A percentile compares a stretch with the other conserved stretches of the same genome.
Conservation (phyloP, 164 flowering plant genomes). For the Cinnamomum chago region DNA sequence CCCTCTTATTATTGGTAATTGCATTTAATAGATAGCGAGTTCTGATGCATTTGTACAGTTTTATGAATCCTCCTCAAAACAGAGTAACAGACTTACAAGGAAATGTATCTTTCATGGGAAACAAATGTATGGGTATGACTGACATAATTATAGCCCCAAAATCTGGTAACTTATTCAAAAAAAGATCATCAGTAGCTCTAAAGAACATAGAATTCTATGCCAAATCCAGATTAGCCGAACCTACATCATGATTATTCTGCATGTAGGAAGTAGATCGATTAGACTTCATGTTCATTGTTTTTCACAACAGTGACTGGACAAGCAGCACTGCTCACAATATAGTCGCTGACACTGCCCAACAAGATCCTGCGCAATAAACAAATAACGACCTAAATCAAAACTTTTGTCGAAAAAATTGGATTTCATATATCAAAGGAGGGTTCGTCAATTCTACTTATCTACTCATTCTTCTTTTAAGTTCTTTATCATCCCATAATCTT, state of each 20-base stretch:
- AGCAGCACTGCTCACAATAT: conserved; percentile 67
- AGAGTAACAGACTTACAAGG: too few species aligned
- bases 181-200: neutral
- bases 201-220: neutral
- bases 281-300: conserved; percentile 20
- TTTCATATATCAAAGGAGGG: neutral
- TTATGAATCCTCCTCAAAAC: too few species aligned
- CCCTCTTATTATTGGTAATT: too few species aligned
- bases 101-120: too few species aligned
- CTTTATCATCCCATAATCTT: too few species aligned
- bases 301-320: conserved; percentile 96
- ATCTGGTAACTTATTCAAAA: neutral
- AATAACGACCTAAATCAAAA: too few species aligned
- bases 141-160: neutral
- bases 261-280: neutral
- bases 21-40: too few species aligned
- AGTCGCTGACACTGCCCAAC: conserved; percentile 88
- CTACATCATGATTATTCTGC: conserved; percentile 4
- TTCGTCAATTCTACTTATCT: neutral
- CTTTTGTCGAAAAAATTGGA: too few species aligned
- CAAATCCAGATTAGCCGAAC: conserved; percentile 8
- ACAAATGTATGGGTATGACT: too few species aligned
- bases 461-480: neutral
- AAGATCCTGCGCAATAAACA: conserved; percentile 53
- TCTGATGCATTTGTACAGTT: too few species aligned